Evolutionary conservation across 176 grass and related monocot genomes (phyloP), one percentile per base, ranked within the genome.

Genomic region (Triticum turgidum): DNA sequence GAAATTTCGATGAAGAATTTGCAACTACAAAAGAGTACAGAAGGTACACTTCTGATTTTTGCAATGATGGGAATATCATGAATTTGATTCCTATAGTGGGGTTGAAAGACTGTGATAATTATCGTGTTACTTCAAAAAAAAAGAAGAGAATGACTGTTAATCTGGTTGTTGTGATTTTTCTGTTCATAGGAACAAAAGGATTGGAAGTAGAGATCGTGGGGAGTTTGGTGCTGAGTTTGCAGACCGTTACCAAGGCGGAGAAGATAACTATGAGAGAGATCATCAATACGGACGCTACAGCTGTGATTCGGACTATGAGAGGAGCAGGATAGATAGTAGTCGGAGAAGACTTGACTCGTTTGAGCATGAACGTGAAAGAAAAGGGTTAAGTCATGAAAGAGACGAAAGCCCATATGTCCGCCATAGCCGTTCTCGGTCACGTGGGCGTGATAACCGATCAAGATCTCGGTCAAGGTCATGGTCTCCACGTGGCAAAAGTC

Each of bases 401-500:
- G 90, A 97, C 34, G 91, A 67, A 78, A 92, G 88, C 51, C 84
- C 91, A 79, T 88, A 95, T 33, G 90, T 68, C 75, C 86, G 38
- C 21, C 96, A 87, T 61, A 91, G 92, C 65, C 90, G 73, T 70
- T 91, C 91, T 78, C 86, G 49, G 15, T 95, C 96, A 30, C 86
- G 12, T 82, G 91, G 86, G 11, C 81, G 9, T 78, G 93, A 89
- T 79, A 82, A 84, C 18, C 80, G 66, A 37, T 90, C 90, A 73
- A 98, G 88, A 92, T 96, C 96, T 38, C 88, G 88, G 83, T 98
- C 96, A 56, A 92, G 73, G 65, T 93, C 94, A 69, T 89, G 91
- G 83, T 96, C 97, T 69, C 94, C 97, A 80, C 84, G 77, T 79
- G 52, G 86, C 17, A 94, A 78, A 86, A 96, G 88, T 89, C 88